Conservation (phyloP, 768 basidiomycete genomes). For the Suillus tomentosus region DNA sequence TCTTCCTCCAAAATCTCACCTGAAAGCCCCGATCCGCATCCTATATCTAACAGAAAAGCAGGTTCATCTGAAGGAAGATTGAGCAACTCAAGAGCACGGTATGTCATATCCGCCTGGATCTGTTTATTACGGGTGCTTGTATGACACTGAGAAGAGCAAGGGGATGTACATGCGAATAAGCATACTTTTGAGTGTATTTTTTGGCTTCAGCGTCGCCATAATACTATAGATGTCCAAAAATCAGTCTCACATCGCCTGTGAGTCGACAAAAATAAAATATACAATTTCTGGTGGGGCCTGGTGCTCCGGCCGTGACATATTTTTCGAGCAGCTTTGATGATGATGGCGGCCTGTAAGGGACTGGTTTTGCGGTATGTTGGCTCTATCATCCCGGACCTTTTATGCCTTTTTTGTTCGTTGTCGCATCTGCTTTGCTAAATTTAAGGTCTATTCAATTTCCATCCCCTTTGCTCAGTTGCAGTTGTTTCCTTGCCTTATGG, state of each 20-base stretch:
- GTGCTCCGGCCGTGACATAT: slow-evolving; percentile 87
- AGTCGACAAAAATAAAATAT: slow-evolving; percentile 30
- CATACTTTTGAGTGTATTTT: slow-evolving; percentile 95
- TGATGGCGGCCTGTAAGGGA: background rate
- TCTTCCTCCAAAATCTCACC: slow-evolving; percentile 96
- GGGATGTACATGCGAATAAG: slow-evolving; percentile 13
- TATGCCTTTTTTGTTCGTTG: too few species aligned
- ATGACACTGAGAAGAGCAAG: slow-evolving; percentile 19
- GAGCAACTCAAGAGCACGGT: slow-evolving; percentile 89
- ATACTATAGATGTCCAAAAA: slow-evolving; percentile 55
- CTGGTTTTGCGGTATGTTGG: too few species aligned
- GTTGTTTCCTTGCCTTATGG: too few species aligned
- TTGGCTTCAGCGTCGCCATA: slow-evolving; percentile 95
- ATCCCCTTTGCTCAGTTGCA: too few species aligned
- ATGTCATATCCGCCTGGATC: slow-evolving; percentile 98
- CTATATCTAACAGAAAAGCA: slow-evolving; percentile 90
- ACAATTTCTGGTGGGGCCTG: slow-evolving; percentile 92
- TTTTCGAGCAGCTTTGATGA: slow-evolving; percentile 11
- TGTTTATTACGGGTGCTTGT: slow-evolving; percentile 90
- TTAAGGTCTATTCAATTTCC: too few species aligned
- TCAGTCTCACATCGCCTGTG: background rate
- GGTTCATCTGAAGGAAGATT: slow-evolving; percentile 79
- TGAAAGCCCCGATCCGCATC: slow-evolving; percentile 95
- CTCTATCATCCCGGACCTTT: too few species aligned
- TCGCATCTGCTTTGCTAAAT: too few species aligned